Conservation (phyloP, 1,139 yeast genomes). For the Suhomyces kunorum region DNA sequence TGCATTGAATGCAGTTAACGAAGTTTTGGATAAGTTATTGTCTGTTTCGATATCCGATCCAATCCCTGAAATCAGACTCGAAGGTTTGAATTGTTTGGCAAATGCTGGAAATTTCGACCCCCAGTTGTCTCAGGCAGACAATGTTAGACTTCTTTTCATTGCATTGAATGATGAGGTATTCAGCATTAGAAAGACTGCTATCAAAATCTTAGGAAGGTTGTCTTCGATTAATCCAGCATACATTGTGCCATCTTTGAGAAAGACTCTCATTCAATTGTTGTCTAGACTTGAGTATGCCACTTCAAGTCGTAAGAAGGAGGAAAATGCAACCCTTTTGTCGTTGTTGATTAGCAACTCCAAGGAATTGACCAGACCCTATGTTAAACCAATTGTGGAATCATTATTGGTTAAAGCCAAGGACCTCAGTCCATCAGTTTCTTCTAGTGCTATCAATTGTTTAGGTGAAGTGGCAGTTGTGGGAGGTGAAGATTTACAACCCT, state of each 20-base stretch:
- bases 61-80: conserved; percentile 75
- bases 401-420: conserved; percentile 77
- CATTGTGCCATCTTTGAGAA: conserved; percentile 88
- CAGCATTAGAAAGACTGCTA: conserved; percentile 77
- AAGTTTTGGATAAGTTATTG: conserved; percentile 76
- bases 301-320: conserved; percentile 79
- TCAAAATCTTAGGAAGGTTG: conserved; percentile 77
- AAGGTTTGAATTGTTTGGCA: conserved; percentile 67
- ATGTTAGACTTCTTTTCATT: conserved; percentile 79
- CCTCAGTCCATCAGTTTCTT: conserved; percentile 73
- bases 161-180: conserved; percentile 91
- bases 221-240: conserved; percentile 91
- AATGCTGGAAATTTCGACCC: conserved; percentile 77
- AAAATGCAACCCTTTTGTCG: conserved; percentile 75
- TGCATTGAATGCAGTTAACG: conserved; percentile 81
- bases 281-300: conserved; percentile 83
- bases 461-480: conserved; percentile 90
- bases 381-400: conserved; percentile 84
- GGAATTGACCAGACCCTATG: conserved; percentile 83
- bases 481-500: conserved; percentile 78
- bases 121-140: conserved; percentile 91
- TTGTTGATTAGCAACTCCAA: conserved; percentile 75
- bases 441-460: conserved; percentile 83
- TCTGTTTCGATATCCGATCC: conserved; percentile 92
- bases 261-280: conserved; percentile 78